Evolutionary conservation across 164 flowering plant genomes (phyloP).

Genomic region (Brasenia schreberi): DNA sequence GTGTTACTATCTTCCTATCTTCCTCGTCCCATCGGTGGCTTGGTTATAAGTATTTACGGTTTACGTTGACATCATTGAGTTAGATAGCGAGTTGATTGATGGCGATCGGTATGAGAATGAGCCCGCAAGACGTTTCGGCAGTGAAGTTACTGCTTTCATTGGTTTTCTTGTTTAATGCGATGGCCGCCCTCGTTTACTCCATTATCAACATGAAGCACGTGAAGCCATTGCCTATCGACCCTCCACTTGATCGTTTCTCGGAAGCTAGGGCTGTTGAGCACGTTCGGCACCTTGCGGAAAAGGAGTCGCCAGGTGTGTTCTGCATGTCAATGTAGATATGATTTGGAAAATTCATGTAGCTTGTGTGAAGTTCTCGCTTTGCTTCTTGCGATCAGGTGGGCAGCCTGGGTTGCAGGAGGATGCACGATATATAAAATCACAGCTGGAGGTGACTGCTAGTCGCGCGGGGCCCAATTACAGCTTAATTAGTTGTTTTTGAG

Average conservation of each 20-base stretch:
- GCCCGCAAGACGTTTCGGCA: slow-evolving; percentile 27
- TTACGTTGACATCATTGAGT: no score
- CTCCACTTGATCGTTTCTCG: slow-evolving; percentile 75
- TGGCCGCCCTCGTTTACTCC: slow-evolving; percentile 45
- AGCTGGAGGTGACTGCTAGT: slow-evolving; percentile 50
- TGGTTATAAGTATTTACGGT: no score
- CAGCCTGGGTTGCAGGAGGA: slow-evolving; percentile 73
- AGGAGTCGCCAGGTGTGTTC: slow-evolving; percentile 71
- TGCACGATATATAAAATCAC: slow-evolving; percentile 52
- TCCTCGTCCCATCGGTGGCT: no score
- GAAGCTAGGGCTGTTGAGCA: slow-evolving; percentile 83
- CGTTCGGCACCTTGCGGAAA: slow-evolving; percentile 44
- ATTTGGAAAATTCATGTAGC: not conserved
- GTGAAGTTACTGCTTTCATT: slow-evolving; percentile 44
- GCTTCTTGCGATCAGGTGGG: slow-evolving; percentile 46
- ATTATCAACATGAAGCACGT: slow-evolving; percentile 57
- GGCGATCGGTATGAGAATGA: not conserved
- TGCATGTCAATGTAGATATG: not conserved
- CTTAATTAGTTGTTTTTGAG: slow-evolving; percentile 13
- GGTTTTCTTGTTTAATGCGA: slow-evolving; percentile 38
- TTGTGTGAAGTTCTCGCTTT: not conserved
- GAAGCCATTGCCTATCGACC: slow-evolving; percentile 48
- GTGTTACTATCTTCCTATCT: no score
- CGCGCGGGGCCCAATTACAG: slow-evolving; percentile 57
- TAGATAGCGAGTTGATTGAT: no score